Base-by-base conservation (phyloP, 805 yeast species). In the Myxozyma neglecta region DNA sequence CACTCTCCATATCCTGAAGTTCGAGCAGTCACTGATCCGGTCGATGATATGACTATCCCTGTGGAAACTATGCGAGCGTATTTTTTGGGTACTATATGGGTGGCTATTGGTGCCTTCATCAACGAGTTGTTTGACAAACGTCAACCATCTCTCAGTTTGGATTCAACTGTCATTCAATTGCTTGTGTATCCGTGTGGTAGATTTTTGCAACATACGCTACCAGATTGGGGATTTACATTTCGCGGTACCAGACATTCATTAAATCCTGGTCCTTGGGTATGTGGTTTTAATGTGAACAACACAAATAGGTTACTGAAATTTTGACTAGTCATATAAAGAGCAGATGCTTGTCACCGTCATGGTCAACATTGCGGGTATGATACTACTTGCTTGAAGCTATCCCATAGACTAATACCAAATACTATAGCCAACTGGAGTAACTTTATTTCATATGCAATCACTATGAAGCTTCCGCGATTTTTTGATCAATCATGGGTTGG, bases 151-250 rank as follows among this genome's bases (percentile, higher is more conserved):
- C 78, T 85, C 61, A 69, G 76, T 58, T 85, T 86, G 52, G 80
- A 83, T 37, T 83, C 87, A 44, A 79, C 87, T 59, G 78, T 84
- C 59, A 83, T 88, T 1, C 86, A 83, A 79, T 90, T 91, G 1
- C 61, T 85, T 53, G 79, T 87, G 2, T 84, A 79, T 72, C 89
- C 89, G 4, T 66, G 82, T 37, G 91, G 91, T 58, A 72, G 74
- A 54, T 62, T 78, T 16, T 40, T 55, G 3, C 49, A 40, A 34
- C 37, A 45, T 24, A 36, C 45, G 18, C 44, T 60, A 4, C 66
- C 66, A 0, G 56, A 63, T 18, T 49, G 60, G 60, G 57, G 57
- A 13, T 52, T 65, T 32, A 57, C 57, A 67, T 43, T 63, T 29
- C 39, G 52, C 36, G 79, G 83, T 52, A 72, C 66, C 16, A 72